Percentiles rank a stretch among this genome's conserved stretches.
Evolutionary conservation across 495 filamentous ascomycete genomes (phyloP).

Genomic region (Penicillium turbatum): DNA sequence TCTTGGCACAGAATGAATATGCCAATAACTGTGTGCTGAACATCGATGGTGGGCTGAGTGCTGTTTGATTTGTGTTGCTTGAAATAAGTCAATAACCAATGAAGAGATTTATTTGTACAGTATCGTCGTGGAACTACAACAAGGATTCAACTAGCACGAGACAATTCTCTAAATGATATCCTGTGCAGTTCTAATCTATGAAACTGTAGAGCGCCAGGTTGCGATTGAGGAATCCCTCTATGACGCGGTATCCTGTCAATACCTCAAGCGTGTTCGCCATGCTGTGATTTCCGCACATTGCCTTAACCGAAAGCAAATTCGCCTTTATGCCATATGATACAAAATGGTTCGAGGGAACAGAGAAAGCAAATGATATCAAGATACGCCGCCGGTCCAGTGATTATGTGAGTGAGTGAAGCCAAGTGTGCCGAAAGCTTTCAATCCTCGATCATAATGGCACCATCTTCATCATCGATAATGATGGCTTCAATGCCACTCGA

Average conservation of each 20-base stretch:
- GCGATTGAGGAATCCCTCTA: background rate
- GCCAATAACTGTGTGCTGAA: constrained; percentile 82
- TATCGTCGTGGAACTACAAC: no score
- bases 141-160: background rate
- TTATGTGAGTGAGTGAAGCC: background rate
- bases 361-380: background rate
- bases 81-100: background rate
- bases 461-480: constrained; percentile 52
- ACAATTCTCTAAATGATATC: background rate
- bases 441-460: constrained; percentile 75
- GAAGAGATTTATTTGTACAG: background rate
- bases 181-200: background rate
- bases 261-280: background rate
- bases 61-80: constrained; percentile 36
- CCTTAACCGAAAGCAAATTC: background rate
- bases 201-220: background rate
- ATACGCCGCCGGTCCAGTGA: background rate
- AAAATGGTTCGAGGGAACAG: background rate
- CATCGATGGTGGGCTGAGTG: constrained; percentile 80
- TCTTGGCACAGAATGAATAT: constrained; percentile 73
- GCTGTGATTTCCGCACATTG: background rate
- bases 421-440: background rate
- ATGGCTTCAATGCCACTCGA: constrained; percentile 40
- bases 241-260: background rate
- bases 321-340: constrained; percentile 20